Conservation (phyloP, 345 rosid genomes). For the Mercurialis annua region DNA sequence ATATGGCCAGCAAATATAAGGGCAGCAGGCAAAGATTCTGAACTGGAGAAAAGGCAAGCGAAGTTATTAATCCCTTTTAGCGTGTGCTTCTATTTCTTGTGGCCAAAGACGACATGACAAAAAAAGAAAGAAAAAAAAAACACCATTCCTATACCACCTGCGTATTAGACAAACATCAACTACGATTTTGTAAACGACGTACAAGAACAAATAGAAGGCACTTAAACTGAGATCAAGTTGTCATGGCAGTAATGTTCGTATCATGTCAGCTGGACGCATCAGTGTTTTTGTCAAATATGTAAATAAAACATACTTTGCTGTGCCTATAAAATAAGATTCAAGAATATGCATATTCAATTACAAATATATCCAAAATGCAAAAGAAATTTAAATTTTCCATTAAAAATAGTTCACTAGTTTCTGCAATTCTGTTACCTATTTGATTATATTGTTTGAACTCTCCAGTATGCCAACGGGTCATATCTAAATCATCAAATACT, state of each 20-base stretch:
- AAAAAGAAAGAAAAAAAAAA: too few relatives aligned
- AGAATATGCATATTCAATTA: background rate
- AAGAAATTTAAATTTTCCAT: background rate
- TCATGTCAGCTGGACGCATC: background rate
- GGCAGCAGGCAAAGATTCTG: too few relatives aligned
- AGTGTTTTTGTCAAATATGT: background rate
- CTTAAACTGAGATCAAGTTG: background rate
- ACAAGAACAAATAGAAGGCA: background rate
- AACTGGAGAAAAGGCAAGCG: too few relatives aligned
- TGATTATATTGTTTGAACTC: background rate
- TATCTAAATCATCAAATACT: slow-evolving; percentile 2
- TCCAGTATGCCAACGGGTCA: background rate
- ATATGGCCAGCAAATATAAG: too few relatives aligned
- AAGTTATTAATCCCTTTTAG: background rate
- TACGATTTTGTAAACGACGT: background rate
- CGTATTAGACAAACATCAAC: background rate
- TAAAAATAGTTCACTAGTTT: background rate
- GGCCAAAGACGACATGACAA: too few relatives aligned
- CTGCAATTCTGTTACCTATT: background rate
- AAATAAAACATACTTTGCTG: background rate
- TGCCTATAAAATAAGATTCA: background rate
- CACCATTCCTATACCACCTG: background rate
- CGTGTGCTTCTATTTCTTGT: background rate
- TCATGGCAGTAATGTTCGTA: background rate
- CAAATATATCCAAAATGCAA: background rate